phyloP scores from a whole-genome alignment of 768 basidiomycete genomes.

The Russula vinacea region DNA sequence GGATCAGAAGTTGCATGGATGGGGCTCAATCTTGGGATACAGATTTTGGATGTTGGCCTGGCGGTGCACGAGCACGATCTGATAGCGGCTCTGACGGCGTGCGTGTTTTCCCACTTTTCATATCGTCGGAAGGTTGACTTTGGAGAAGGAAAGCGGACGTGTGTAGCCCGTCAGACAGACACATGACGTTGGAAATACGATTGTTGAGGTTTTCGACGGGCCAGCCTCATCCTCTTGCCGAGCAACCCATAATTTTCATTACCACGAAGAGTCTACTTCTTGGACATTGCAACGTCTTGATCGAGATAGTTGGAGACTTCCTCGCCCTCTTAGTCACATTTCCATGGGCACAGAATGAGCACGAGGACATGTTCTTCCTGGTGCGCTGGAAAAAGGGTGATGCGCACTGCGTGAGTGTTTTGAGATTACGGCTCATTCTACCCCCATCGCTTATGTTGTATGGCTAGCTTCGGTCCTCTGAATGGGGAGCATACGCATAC shows the following conservation, averaged over 20 bases:
- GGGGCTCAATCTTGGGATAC: constrained; percentile 4
- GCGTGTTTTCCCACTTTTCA: neutral
- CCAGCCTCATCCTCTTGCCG: constrained; percentile 22
- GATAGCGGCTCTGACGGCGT: constrained; percentile 25
- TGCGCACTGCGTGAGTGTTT: constrained; percentile 30
- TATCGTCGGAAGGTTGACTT: neutral
- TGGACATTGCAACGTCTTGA: constrained; percentile 20
- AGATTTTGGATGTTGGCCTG: constrained; percentile 27
- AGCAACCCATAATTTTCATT: constrained; percentile 21
- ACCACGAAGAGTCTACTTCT: constrained; percentile 11
- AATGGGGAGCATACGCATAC: constrained; percentile 30
- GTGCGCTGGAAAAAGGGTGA: constrained; percentile 36
- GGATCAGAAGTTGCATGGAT: constrained; percentile 8
- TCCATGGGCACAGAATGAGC: constrained; percentile 13
- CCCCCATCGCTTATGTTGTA: neutral
- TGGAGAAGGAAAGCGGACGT: constrained; percentile 13
- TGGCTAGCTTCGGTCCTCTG: constrained; percentile 23
- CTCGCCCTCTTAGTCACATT: constrained; percentile 25
- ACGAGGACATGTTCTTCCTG: constrained; percentile 28
- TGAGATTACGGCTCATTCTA: neutral
- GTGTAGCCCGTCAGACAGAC: neutral
- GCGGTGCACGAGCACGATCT: constrained; percentile 28
- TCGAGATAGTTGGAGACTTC: constrained; percentile 28
- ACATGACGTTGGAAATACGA: constrained; percentile 21
- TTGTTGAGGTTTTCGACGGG: constrained; percentile 27